A percentile compares a stretch with the other conserved stretches of the same genome.
Evolutionary conservation across 2,329 filamentous ascomycete species (phyloP).

Genomic region (Trichoderma simmonsii): DNA sequence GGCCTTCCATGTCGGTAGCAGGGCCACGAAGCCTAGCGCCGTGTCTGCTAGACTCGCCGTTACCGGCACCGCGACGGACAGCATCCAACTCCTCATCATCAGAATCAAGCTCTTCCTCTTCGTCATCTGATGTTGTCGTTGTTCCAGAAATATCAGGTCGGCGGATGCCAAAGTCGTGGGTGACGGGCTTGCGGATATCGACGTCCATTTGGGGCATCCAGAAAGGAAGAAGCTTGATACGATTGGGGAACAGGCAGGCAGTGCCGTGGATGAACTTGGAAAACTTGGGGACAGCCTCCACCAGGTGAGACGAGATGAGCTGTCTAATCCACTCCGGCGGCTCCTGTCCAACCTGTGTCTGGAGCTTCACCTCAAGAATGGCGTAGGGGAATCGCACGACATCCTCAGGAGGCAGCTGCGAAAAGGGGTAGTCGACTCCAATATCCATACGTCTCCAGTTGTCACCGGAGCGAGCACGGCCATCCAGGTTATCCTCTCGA

Average conservation of each 20-base stretch:
- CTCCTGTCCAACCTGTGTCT: slow-evolving; percentile 92
- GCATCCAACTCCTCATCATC: slow-evolving; percentile 55
- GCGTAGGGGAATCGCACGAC: slow-evolving; percentile 93
- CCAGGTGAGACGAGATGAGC: slow-evolving; percentile 86
- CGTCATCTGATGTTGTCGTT: slow-evolving; percentile 73
- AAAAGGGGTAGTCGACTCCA: slow-evolving; percentile 92
- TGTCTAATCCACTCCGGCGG: slow-evolving; percentile 96
- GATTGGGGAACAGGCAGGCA: slow-evolving; percentile 78
- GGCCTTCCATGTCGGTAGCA: slow-evolving; percentile 71
- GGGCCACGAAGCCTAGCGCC: slow-evolving; percentile 43
- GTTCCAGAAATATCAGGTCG: slow-evolving; percentile 71
- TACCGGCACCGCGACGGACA: slow-evolving; percentile 20
- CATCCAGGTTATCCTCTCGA: slow-evolving; percentile 92
- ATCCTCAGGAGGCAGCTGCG: slow-evolving; percentile 79
- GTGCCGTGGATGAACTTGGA: slow-evolving; percentile 98
- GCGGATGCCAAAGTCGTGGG: slow-evolving; percentile 86
- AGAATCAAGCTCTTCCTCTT: slow-evolving; percentile 68
- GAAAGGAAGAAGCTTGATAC: slow-evolving; percentile 87
- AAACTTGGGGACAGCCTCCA: slow-evolving; percentile 98
- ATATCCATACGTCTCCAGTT: slow-evolving; percentile 99
- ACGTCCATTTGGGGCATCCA: slow-evolving; percentile 99
- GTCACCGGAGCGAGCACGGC: slow-evolving; percentile 68
- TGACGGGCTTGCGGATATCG: slow-evolving; percentile 90
- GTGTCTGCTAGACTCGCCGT: slow-evolving; percentile 39
- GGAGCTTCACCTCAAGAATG: slow-evolving; percentile 93